Conservation (phyloP, 1,139 yeast genomes). For the Yamadazyma aaseri region DNA sequence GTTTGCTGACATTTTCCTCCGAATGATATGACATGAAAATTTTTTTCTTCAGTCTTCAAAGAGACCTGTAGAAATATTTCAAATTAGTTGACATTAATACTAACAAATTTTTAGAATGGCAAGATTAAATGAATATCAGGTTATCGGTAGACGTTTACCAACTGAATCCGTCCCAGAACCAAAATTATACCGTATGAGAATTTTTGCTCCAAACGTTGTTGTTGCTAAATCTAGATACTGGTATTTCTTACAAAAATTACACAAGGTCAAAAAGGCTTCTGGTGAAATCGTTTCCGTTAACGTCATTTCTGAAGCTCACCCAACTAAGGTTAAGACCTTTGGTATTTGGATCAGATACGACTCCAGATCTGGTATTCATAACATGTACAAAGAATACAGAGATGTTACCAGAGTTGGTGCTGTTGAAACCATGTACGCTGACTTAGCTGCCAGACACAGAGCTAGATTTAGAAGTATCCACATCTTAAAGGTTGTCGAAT, state of each 20-base stretch:
- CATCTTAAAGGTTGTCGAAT: constrained; percentile 98
- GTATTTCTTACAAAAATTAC: constrained; percentile 99
- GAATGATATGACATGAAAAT: background rate
- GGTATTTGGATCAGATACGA: constrained; percentile 99
- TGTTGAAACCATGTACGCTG: constrained; percentile 98
- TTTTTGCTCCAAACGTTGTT: constrained; percentile 98
- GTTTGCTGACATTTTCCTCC: too few relatives aligned
- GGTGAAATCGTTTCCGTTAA: constrained; percentile 98
- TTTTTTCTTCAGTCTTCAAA: too few relatives aligned
- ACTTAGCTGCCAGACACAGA: constrained; percentile 99
- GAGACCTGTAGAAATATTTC: background rate
- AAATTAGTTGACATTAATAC: constrained; percentile 6
- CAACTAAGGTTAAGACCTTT: constrained; percentile 99
- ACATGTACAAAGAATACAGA: constrained; percentile 99
- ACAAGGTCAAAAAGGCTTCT: constrained; percentile 99
- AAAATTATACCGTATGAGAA: constrained; percentile 99
- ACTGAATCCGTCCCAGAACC: constrained; percentile 99
- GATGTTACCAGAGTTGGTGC: constrained; percentile 99
- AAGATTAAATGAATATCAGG: constrained; percentile 99
- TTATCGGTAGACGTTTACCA: constrained; percentile 99
- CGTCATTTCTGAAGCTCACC: constrained; percentile 90
- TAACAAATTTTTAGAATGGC: constrained; percentile 44
- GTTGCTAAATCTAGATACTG: constrained; percentile 99
- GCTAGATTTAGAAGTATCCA: constrained; percentile 99
- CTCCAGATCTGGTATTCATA: constrained; percentile 99